Base-by-base conservation (phyloP, 1,284 basidiomycete genomes). In the Microbotryomycetes sp. region DNA sequence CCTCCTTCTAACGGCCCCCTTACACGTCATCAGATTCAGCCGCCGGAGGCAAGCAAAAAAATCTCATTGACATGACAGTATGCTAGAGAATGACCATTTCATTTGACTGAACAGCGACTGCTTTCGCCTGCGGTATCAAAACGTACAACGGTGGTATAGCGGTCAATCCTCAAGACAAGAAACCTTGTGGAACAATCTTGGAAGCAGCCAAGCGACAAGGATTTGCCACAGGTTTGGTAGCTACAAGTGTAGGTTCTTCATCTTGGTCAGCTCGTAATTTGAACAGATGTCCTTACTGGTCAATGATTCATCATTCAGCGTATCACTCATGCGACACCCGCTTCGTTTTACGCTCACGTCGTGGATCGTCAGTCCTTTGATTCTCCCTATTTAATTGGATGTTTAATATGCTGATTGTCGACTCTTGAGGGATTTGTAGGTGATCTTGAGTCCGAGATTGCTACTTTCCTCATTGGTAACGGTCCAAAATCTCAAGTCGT, bases 121-220 rank as follows among this genome's bases (percentile, higher is more conserved):
- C 76, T 2, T 77, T 77, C 54, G 62, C 74, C 22, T 76, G 74
- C 55, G 75, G 62, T 3, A 48, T 70, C 32, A 76, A 77, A 60
- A 75, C 73, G 42, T 76, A 74, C 65, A 77, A 77, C 62, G 76
- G 76, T 23, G 76, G 71, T 0, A 76, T 77, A 59, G 74, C 69
- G 3, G 72, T 76, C 15, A 71, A 72, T 19, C 72, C 73, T 22
- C 54, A 63, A 4, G 63, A 67, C 16, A 65, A 64, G 32, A 60
- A 67, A 32, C 69, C 76, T 0, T 75, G 74, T 56, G 76, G 75
- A 6, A 77, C 76, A 4, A 65, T 77, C n/a, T 73, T 77, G 31
- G 76, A 77, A 62, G 75, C 76, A 6, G 75, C 76, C 1, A 73
- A 75, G 42, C 70, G 70, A 16, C 71, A 73, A 48, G 75, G 75